Base-by-base conservation (phyloP, 2,329 filamentous ascomycete genomes). In the Colletotrichum australisinense region DNA sequence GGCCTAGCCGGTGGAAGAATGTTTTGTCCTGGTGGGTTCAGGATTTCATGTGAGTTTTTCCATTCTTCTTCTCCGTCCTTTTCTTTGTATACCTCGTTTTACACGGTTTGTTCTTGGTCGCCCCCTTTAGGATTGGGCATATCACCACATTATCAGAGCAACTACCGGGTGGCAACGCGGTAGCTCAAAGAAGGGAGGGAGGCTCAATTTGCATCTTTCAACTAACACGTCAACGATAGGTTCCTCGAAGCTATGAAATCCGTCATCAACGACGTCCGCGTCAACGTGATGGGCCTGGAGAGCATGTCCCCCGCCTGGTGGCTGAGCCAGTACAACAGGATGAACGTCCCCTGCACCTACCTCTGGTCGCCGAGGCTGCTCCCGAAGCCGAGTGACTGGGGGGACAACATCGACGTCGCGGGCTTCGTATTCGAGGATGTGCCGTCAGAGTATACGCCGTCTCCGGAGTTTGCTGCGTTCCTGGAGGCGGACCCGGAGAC, bases 361-460 rank as follows among this genome's bases (percentile, higher is more conserved):
- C 82, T 86, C 78, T 76, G 81, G 81, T 83, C 81, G 35, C 81
- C 81, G 7, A 78, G 80, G 16, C 82, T 89, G 19, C 86, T 89
- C 6, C 85, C 87, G 1, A 89, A 89, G 75, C 87, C 88, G 5
- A 81, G 81, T 24, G 88, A 89, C 74, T 89, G 88, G 88, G 87
- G 86, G 2, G 83, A 84, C 53, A 86, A 89, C 74, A 87, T 89
- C 60, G 84, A 87, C 63, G 83, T 89, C 38, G 83, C 86, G n/a
- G 88, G 88, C 2, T 89, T 89, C 76, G 87, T 87, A 24, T 89
- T 89, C 72, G 81, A 89, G 1, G 87, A 89, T 63, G 81, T 84
- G 2, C 84, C 85, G 3, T 83, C 82, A 1, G 82, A 79, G 4
- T 87, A 84, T 76, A 82, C 81, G 24, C 85, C 85, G 2, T 83